Base-by-base conservation (phyloP, 192 early-diverging fungal species). In the Coemansia sp. region DNA sequence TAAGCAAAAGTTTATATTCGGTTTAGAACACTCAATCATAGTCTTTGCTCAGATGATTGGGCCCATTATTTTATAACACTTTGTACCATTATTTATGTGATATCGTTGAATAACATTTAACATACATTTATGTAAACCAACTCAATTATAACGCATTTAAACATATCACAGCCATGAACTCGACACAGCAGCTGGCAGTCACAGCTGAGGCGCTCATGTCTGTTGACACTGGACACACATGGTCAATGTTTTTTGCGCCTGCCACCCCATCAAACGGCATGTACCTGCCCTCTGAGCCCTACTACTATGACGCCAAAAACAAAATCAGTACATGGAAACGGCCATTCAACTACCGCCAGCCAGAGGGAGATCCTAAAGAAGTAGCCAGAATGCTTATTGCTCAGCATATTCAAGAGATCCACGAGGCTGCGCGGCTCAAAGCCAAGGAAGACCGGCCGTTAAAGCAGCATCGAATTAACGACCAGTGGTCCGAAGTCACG, bases 281-380 rank as follows among this genome's bases (percentile, higher is more conserved):
- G 13, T 22, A 66, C 45, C n/a, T 56, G 41, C 56, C 69, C 5
- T 42, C 62, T 12, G 76, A 78, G 40, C 58, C 49, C 19, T 78
- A 78, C 44, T 78, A 64, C 52, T 64, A 56, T 43, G 76, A 78
- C 47, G 69, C 66, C 55, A 66, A 53, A 34, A 68, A 64, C 59
- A 59, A 58, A 0, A 66, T 78, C 6, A 71, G 61, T 18, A 78
- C 76, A 7, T 78, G 76, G 76, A 62, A 56, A 49, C 69, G 66
- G 48, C 76, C 76, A 22, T 71, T 78, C 43, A 69, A 78, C 48
- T 72, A 68, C 53, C 22, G 18, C 9, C n/a, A 38, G 39, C 53
- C 38, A 18, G 8, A 12, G 21, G 50, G 23, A 18, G 53, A 60
- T 24, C 30, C 19, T 6, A 30, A 60, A 13, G 59, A 68, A 9